Base-by-base conservation (phyloP, 345 rosid species). In the Dimocarpus longan region DNA sequence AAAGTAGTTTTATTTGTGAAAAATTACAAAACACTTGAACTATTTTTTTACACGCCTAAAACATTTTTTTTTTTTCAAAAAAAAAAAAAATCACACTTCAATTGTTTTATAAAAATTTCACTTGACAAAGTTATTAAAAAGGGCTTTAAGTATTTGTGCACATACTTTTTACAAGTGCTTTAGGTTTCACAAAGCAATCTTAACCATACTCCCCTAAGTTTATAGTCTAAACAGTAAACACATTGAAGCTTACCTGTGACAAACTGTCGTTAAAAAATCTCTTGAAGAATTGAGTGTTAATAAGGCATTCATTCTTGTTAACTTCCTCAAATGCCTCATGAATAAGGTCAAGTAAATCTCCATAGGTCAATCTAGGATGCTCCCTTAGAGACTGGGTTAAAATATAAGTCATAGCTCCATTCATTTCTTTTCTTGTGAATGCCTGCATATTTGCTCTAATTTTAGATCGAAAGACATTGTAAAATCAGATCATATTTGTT, bases 371-470 rank as follows among this genome's bases (percentile, higher is more conserved):
- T 32, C 66, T 59, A 5, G 52, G 79, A 18, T 67, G 28, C 21
- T 74, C 42, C 39, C 46, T 66, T 5, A 85, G 48, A 8, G 82
- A 68, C 6, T 80, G 78, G 32, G 81, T 77, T 62, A 89, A 80
- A 19, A 85, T 65, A 63, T 66, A 79, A n/a, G 90, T 89, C 86
- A 89, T 54, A 6, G 84, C 88, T 7, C 91, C 91, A 46, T 77
- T 82, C 91, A 86, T 82, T 22, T 26, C 57, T 66, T 76, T 80
- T 48, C 88, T 83, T 2, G 59, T 40, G 59, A 89, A 82, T 22
- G 82, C 85, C 92, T 87, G 86, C 79, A 72, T 10, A 8, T 39
- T 54, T 54, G 59, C 6, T 50, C 56, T 13, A 13, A 50, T 50
- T 50, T 54, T 54, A 54, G 1, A 32, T 32, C 3, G 37, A 32